Evolutionary conservation across 495 filamentous ascomycete genomes (phyloP).

Genomic region (Penicillium salamii): DNA sequence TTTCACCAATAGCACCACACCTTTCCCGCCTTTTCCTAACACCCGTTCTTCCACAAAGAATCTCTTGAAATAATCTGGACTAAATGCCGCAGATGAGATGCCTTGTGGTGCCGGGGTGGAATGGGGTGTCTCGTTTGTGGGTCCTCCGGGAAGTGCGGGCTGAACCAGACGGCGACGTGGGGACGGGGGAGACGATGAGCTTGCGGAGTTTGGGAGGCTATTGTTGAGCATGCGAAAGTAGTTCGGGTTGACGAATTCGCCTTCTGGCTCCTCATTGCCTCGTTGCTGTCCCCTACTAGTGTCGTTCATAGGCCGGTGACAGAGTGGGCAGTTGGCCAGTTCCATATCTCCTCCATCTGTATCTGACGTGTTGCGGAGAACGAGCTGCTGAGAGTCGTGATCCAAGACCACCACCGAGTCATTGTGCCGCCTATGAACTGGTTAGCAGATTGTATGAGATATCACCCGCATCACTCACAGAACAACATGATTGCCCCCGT

Average conservation of each 20-base stretch:
- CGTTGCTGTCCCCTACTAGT: constrained; percentile 33
- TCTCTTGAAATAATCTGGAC: constrained; percentile 81
- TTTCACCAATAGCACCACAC: constrained; percentile 85
- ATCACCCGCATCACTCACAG: constrained; percentile 40
- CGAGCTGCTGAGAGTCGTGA: constrained; percentile 77
- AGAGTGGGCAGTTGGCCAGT: constrained; percentile 77
- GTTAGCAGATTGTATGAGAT: background rate
- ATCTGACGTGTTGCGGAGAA: constrained; percentile 62
- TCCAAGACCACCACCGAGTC: constrained; percentile 91
- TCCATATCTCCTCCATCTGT: constrained; percentile 38
- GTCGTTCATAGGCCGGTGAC: constrained; percentile 73
- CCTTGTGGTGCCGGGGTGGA: constrained; percentile 56
- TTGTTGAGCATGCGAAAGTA: constrained; percentile 92
- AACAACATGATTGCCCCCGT: constrained; percentile 48
- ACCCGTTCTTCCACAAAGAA: constrained; percentile 88
- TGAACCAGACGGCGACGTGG: constrained; percentile 52
- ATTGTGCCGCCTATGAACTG: constrained; percentile 70
- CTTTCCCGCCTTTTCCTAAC: constrained; percentile 88
- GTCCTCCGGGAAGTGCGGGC: constrained; percentile 38
- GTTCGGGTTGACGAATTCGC: constrained; percentile 78
- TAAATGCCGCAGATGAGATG: constrained; percentile 84
- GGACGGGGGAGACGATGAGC: constrained; percentile 48
- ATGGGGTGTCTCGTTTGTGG: constrained; percentile 37
- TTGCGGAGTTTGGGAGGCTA: constrained; percentile 50
- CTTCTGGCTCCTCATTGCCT: constrained; percentile 37